These are phyloP conservation scores for Leishmania amazonensis DNA, from an alignment of 208 protist species.

Conservation along the genomic window DNA sequence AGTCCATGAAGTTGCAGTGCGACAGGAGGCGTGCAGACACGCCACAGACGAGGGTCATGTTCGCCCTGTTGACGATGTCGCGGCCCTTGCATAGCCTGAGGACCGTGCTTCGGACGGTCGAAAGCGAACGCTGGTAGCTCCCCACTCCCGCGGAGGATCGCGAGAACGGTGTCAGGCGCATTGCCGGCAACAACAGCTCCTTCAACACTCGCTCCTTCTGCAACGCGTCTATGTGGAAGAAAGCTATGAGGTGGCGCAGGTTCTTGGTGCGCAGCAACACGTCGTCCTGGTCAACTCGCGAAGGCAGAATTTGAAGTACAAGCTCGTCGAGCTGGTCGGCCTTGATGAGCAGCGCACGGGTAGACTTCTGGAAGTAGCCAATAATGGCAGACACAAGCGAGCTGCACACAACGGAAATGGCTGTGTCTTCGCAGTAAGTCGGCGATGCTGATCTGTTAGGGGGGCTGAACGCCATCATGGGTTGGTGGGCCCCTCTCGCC, in stretches of 20 bases:
- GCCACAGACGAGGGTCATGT: slow-evolving; percentile 82
- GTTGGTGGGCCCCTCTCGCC: neutral
- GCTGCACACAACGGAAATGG: slow-evolving; percentile 57
- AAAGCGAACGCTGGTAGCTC: slow-evolving; percentile 65
- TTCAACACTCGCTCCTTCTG: slow-evolving; percentile 79
- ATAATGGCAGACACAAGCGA: slow-evolving; percentile 59
- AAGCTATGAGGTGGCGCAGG: slow-evolving; percentile 53
- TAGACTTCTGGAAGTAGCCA: slow-evolving; percentile 47
- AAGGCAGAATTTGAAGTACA: slow-evolving; percentile 78
- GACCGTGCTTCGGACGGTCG: slow-evolving; percentile 45
- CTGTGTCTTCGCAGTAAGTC: slow-evolving; percentile 17
- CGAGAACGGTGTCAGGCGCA: slow-evolving; percentile 36
- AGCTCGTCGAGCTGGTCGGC: slow-evolving; percentile 81
- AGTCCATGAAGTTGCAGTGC: slow-evolving; percentile 88
- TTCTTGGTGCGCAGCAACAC: slow-evolving; percentile 60
- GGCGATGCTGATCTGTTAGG: neutral
- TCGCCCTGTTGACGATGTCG: slow-evolving; percentile 75
- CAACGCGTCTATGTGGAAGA: slow-evolving; percentile 61
- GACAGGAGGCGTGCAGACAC: slow-evolving; percentile 74
- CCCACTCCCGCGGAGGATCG: slow-evolving; percentile 28
- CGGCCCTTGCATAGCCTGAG: slow-evolving; percentile 60
- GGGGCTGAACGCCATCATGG: neutral
- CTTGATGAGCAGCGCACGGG: slow-evolving; percentile 54
- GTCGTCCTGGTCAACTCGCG: slow-evolving; percentile 69
- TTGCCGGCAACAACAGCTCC: slow-evolving; percentile 66